These are phyloP conservation scores for Dissophora ornata DNA, from an alignment of 192 early-diverging fungal species.

Conservation along the genomic window DNA sequence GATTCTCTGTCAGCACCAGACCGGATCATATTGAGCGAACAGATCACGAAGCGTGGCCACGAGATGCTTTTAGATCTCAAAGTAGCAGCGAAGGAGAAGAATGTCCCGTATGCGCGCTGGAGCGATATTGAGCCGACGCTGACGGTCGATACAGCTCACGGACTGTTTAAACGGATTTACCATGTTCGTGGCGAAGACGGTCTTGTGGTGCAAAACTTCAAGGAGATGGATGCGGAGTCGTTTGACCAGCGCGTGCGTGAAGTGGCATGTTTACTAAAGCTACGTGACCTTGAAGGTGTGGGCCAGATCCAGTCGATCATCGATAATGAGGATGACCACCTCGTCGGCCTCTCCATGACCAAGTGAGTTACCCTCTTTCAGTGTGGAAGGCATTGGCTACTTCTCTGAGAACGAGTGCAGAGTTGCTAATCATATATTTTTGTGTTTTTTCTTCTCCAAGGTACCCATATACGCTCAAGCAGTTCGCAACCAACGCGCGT, in stretches of 20 bases:
- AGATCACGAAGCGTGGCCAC: slow-evolving; percentile 41
- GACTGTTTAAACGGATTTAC: slow-evolving; percentile 68
- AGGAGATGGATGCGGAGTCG: slow-evolving; percentile 62
- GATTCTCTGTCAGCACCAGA: slow-evolving; percentile 20
- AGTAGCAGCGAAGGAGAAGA: slow-evolving; percentile 19
- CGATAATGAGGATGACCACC: slow-evolving; percentile 59
- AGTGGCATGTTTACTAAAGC: slow-evolving; percentile 67
- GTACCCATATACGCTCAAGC: slow-evolving; percentile 66
- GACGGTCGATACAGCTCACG: slow-evolving; percentile 60
- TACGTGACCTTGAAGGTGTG: slow-evolving; percentile 57
- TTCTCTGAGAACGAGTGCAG: neutral
- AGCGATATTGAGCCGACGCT: slow-evolving; percentile 40
- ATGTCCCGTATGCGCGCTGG: slow-evolving; percentile 49
- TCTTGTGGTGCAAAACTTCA: slow-evolving; percentile 68
- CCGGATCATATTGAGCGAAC: slow-evolving; percentile 18
- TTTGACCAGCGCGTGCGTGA: slow-evolving; percentile 67
- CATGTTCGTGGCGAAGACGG: slow-evolving; percentile 56
- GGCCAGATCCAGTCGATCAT: slow-evolving; percentile 68
- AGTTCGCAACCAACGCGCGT: slow-evolving; percentile 66
- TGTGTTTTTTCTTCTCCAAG: slow-evolving; percentile 15
- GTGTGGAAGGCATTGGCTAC: neutral
- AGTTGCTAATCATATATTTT: too few relatives aligned
- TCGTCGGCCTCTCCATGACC: slow-evolving; percentile 70
- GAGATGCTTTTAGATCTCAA: slow-evolving; percentile 33
- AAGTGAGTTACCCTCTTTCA: slow-evolving; percentile 45